Conservation (phyloP, 1,284 basidiomycete species). For the Naganishia sp. region DNA sequence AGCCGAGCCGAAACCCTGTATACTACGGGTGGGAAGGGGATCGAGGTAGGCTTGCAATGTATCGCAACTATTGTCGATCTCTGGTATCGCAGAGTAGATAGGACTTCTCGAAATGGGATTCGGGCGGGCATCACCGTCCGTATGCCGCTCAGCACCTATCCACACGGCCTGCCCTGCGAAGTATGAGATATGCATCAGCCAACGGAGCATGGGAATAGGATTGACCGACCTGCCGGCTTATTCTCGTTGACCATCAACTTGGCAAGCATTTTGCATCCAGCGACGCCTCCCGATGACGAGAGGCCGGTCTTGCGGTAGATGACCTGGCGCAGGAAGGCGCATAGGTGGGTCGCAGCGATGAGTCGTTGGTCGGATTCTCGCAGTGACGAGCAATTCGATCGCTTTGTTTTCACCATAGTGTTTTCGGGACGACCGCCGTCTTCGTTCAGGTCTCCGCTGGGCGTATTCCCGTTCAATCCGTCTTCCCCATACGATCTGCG, state of each 20-base stretch:
- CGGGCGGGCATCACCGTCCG: neutral
- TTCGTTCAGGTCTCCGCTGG: neutral
- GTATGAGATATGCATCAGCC: no score
- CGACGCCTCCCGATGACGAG: conserved; percentile 50
- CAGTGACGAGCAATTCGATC: neutral
- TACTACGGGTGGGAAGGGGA: conserved; percentile 39
- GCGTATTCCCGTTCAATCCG: neutral
- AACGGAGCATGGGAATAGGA: no score
- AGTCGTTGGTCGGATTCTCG: conserved; percentile 1
- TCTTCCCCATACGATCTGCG: neutral
- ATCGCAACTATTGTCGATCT: neutral
- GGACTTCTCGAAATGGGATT: neutral
- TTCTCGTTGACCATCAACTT: conserved; percentile 47
- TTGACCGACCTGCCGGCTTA: conserved; percentile 42
- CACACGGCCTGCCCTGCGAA: conserved; percentile 43
- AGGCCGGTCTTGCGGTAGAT: conserved; percentile 47
- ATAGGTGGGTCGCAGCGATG: conserved; percentile 45
- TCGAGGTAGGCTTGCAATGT: conserved; percentile 43
- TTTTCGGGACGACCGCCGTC: neutral
- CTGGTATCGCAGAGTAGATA: neutral
- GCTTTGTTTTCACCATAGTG: no score
- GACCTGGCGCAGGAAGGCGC: conserved; percentile 42
- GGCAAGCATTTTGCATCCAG: conserved; percentile 46
- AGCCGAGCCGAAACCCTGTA: conserved; percentile 40
- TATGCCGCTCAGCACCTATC: conserved; percentile 27